Base-by-base conservation (phyloP, 1,284 basidiomycete genomes). In the Cryptococcus sp. region DNA sequence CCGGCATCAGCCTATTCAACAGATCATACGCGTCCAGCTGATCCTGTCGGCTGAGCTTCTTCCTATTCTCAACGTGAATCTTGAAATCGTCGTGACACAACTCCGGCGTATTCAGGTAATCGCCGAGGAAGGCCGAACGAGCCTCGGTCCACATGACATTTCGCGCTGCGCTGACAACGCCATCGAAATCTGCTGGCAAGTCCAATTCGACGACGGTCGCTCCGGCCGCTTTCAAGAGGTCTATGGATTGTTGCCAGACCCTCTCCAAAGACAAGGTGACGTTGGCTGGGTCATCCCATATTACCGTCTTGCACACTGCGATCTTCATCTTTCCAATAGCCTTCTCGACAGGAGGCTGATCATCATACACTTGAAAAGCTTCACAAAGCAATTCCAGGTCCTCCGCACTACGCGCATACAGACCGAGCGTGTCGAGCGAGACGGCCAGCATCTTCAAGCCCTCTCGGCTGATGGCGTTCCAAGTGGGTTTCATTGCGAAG, bases 401-500 rank as follows among this genome's bases (percentile, higher is more conserved):
- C 13, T 61, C 63, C n/a, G 68, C 51, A 17, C 65, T 66, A 17
- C 73, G 61, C 5, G 70, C 63, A 58, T 64, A 75, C 11, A 75
- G 46, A 7, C 73, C 74, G 15, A 76, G 56, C 0, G 74, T 74
- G 56, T 73, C 74, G 51, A 70, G 61, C 7, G 67, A 65, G 49
- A 68, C 50, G 6, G 67, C 63, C 48, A 59, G 56, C 35, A 67
- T 60, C 60, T 74, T 74, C 6, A 73, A 42, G 5, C 73, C 72
- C 47, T 74, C 71, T 27, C 70, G 65, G 5, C 65, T 64, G 56
- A 74, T 70, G 6, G 70, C 51, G 35, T 62, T 62, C 72, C 71
- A 73, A 1, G 74, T 76, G 11, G 71, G 71, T 60, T 76, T 74
- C 38, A 73, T 48, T 0, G 62, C 72, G 45, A 65, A 74, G 47